phyloP scores from a whole-genome alignment of 495 filamentous ascomycete species.

The Penicillium robsamsonii region DNA sequence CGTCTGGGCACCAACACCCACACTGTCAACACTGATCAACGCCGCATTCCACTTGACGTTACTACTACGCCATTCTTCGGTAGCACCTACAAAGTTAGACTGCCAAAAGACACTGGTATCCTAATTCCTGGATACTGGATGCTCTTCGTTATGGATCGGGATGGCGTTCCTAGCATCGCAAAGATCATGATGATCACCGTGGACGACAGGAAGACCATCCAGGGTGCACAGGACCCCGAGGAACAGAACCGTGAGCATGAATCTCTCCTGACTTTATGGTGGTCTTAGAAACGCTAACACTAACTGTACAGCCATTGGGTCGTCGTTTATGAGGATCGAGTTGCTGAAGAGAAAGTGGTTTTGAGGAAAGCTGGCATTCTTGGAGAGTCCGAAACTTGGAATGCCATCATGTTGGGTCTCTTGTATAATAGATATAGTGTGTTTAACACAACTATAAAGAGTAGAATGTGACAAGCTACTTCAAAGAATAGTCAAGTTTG shows the following conservation, averaged over 20 bases:
- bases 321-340: conserved; percentile 3
- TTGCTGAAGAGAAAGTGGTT: background rate
- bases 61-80: background rate
- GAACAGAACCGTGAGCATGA: conserved; percentile 6
- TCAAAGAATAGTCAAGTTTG: background rate
- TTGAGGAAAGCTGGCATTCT: background rate
- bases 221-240: background rate
- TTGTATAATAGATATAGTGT: background rate
- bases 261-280: background rate
- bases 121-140: conserved; percentile 56
- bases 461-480: background rate
- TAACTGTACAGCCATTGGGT: background rate
- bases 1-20: conserved; percentile 52
- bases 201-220: background rate
- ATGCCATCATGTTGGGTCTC: background rate
- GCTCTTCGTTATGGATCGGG: conserved; percentile 50
- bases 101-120: conserved; percentile 46
- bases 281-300: background rate
- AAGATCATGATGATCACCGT: conserved; percentile 7
- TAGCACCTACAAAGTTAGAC: background rate
- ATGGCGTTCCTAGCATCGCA: conserved; percentile 50
- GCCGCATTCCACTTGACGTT: conserved; percentile 45
- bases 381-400: background rate
- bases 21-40: conserved; percentile 59
- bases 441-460: background rate